A percentile compares a stretch with the other conserved stretches of the same genome.
Conservation (phyloP, 306 rosid genomes). For the Quercus cerris region DNA sequence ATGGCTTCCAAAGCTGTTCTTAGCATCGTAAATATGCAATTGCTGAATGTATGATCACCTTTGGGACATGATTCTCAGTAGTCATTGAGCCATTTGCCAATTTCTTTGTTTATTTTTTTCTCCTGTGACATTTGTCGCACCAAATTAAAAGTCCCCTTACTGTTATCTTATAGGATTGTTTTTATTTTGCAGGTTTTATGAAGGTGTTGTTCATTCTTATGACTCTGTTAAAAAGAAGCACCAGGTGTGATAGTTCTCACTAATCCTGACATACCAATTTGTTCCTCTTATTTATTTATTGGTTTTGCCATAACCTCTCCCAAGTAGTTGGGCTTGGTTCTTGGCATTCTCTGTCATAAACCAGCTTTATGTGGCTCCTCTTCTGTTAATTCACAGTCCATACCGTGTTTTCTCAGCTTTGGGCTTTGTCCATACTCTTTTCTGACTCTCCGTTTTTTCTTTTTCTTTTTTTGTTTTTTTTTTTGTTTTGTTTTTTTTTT, state of each 20-base stretch:
- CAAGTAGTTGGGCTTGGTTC: not conserved
- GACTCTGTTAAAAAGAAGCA: constrained; percentile 53
- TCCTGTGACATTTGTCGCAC: not conserved
- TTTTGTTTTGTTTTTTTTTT: too few relatives aligned
- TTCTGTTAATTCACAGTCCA: not conserved
- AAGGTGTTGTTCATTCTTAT: constrained; percentile 54
- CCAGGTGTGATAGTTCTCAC: constrained; percentile 44
- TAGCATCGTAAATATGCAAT: not conserved
- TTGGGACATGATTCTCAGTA: not conserved
- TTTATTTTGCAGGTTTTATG: constrained; percentile 63
- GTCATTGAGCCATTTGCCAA: not conserved
- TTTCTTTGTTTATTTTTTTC: not conserved
- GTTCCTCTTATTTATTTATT: not conserved
- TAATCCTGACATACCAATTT: constrained; percentile 4
- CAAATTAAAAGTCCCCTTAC: not conserved
- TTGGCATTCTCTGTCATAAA: not conserved
- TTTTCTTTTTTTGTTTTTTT: too few relatives aligned
- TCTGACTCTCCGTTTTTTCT: too few relatives aligned
- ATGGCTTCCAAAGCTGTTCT: not conserved
- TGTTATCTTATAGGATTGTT: constrained; percentile 1
- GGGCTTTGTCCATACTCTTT: constrained; percentile 22
- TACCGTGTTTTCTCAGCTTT: constrained; percentile 7
- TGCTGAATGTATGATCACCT: not conserved
- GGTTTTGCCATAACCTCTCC: not conserved
- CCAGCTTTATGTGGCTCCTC: not conserved